These are phyloP conservation scores for Globisporangium viniferum DNA, from an alignment of 352 stramenopile species.

Conservation along the genomic window DNA sequence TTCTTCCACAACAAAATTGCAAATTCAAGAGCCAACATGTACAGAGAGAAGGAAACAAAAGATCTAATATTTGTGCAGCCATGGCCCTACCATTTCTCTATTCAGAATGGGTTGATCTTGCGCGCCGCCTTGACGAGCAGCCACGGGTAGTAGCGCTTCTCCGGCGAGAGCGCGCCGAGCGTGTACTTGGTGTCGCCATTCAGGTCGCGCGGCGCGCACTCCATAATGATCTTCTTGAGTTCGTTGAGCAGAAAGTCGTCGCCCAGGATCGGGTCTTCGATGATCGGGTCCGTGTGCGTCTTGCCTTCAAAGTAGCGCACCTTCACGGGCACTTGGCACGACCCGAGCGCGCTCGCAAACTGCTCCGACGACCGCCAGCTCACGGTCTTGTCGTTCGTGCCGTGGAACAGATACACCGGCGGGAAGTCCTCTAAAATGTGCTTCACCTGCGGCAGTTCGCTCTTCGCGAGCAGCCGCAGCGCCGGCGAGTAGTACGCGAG, in stretches of 20 bases:
- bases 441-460: slow-evolving; percentile 18
- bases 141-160: slow-evolving; percentile 45
- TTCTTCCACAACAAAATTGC: background rate
- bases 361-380: slow-evolving; percentile 54
- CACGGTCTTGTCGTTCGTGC: slow-evolving; percentile 61
- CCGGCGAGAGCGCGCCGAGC: slow-evolving; percentile 28
- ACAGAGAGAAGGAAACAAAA: background rate
- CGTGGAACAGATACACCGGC: slow-evolving; percentile 58
- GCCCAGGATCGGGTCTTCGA: slow-evolving; percentile 79
- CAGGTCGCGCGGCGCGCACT: slow-evolving; percentile 34
- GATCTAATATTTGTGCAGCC: slow-evolving; percentile 5
- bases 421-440: slow-evolving; percentile 46
- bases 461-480: slow-evolving; percentile 41
- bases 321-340: slow-evolving; percentile 43
- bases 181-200: slow-evolving; percentile 33
- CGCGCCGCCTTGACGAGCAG: slow-evolving; percentile 47
- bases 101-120: slow-evolving; percentile 62
- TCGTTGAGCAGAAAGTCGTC: slow-evolving; percentile 61
- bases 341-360: slow-evolving; percentile 42
- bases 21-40: background rate
- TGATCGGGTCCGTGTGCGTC: slow-evolving; percentile 92
- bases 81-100: background rate
- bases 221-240: slow-evolving; percentile 48
- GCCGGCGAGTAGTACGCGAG: slow-evolving; percentile 57
- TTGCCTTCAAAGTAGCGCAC: slow-evolving; percentile 75